Conservation (phyloP, 1,139 yeast genomes). For the Nakaseomyces bracarensis region DNA sequence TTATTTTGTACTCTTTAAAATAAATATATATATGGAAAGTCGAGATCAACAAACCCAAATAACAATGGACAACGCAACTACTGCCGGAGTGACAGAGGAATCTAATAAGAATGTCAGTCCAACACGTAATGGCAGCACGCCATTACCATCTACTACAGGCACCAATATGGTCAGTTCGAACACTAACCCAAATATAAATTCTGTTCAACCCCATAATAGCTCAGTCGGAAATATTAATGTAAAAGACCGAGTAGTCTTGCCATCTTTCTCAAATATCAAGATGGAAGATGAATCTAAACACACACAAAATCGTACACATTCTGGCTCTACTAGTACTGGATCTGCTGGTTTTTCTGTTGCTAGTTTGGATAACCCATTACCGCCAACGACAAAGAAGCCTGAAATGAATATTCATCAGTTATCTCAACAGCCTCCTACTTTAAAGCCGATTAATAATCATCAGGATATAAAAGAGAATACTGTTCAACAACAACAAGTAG, state of each 20-base stretch:
- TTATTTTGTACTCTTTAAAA: neutral
- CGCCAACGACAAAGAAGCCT: neutral
- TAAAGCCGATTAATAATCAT: conserved; percentile 13
- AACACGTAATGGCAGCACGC: neutral
- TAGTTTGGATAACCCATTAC: conserved; percentile 28
- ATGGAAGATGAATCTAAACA: conserved; percentile 1
- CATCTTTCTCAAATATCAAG: conserved; percentile 1
- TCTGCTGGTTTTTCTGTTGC: conserved; percentile 24
- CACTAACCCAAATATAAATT: conserved; percentile 3
- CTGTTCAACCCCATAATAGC: too few species aligned
- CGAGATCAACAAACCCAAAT: neutral
- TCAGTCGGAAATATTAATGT: conserved; percentile 2
- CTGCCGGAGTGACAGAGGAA: neutral
- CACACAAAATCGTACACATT: conserved; percentile 3
- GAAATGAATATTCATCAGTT: conserved; percentile 11
- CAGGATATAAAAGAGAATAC: conserved; percentile 16
- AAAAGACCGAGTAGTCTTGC: neutral
- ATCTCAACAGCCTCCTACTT: conserved; percentile 16
- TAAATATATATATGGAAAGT: neutral
- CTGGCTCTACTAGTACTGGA: conserved; percentile 7
- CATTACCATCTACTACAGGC: neutral
- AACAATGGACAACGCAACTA: neutral
- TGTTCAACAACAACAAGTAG: conserved; percentile 13
- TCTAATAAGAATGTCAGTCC: neutral
- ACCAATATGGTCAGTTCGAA: neutral